A percentile compares a stretch with the other conserved stretches of the same genome.
Conservation (phyloP, 345 rosid genomes). For the Populus ilicifolia region DNA sequence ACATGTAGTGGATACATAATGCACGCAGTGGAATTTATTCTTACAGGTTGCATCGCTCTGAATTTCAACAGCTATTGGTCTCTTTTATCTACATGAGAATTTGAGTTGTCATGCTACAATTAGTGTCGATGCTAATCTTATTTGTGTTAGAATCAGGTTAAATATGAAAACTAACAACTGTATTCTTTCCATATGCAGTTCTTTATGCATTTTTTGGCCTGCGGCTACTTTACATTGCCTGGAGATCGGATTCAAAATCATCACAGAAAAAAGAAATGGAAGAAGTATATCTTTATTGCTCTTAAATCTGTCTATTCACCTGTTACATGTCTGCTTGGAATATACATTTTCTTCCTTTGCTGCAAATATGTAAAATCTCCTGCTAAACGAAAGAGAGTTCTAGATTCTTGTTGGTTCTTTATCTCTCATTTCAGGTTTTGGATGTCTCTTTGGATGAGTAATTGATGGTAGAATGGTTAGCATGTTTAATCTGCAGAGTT, state of each 20-base stretch:
- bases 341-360: neutral
- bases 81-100: neutral
- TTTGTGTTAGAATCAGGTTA: neutral
- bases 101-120: too few relatives aligned
- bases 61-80: neutral
- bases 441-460: neutral
- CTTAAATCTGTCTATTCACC: neutral
- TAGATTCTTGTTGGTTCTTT: neutral
- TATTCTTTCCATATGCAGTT: constrained; percentile 44
- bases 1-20: neutral
- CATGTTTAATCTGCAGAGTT: neutral
- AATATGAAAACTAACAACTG: neutral
- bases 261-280: constrained; percentile 96
- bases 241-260: constrained; percentile 93
- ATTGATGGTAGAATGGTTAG: neutral
- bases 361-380: neutral
- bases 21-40: neutral
- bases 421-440: neutral
- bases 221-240: constrained; percentile 94
- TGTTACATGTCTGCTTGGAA: neutral
- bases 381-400: neutral
- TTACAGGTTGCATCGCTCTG: neutral
- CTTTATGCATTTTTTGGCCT: constrained; percentile 89
- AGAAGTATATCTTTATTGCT: constrained; percentile 52
- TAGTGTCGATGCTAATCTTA: neutral